Evolutionary conservation across 2,329 filamentous ascomycete species (phyloP).

Genomic region (Claviceps arundinis): DNA sequence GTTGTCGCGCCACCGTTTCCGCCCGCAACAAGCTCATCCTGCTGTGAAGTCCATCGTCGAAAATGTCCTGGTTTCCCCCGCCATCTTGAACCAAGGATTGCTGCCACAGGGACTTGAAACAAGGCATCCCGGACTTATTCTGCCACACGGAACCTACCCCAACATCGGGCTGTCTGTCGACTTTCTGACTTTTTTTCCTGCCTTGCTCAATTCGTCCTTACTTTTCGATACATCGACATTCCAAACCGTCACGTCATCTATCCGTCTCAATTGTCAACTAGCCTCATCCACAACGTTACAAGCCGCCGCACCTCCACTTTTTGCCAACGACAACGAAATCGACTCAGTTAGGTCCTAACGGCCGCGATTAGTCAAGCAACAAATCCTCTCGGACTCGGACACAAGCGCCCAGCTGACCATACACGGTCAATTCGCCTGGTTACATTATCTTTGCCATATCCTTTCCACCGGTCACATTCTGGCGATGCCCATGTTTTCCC

Average conservation of each 20-base stretch:
- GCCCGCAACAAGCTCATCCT: too few relatives aligned
- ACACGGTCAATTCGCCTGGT: background rate
- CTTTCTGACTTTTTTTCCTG: background rate
- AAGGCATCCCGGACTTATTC: slow-evolving; percentile 2
- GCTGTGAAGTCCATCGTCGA: background rate
- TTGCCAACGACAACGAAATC: background rate
- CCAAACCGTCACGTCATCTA: background rate
- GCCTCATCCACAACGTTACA: background rate
- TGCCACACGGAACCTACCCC: slow-evolving; percentile 1
- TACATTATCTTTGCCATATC: background rate
- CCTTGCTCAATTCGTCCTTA: background rate
- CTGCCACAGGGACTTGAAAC: slow-evolving; percentile 10
- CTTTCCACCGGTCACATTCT: background rate
- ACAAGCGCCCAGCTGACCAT: background rate
- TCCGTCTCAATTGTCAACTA: background rate
- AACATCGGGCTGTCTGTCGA: background rate
- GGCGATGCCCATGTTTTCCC: slow-evolving; percentile 24
- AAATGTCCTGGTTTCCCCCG: slow-evolving; percentile 7
- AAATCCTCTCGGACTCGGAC: background rate
- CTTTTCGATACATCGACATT: background rate
- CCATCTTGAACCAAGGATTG: slow-evolving; percentile 7
- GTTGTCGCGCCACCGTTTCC: too few relatives aligned
- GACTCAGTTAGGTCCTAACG: background rate
- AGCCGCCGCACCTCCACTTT: background rate
- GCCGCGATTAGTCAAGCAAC: background rate